Conservation (phyloP, 1,284 basidiomycete species). For the Heterobasidion annosum region DNA sequence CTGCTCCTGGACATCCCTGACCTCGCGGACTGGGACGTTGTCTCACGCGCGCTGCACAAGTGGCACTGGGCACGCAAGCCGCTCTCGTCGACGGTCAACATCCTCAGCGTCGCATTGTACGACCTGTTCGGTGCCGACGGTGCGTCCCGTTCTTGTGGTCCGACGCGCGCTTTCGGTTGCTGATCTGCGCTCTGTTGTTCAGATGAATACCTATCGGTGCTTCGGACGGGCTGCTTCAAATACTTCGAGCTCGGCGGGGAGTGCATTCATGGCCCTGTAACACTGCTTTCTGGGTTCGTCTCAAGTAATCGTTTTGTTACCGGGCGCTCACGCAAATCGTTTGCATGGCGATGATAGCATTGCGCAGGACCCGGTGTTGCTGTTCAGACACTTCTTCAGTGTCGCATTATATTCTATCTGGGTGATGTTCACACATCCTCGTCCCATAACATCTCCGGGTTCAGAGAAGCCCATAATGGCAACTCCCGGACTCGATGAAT, state of each 20-base stretch:
- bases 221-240: constrained; percentile 92
- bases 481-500: constrained; percentile 41
- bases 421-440: constrained; percentile 72
- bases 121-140: constrained; percentile 89
- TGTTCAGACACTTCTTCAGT: constrained; percentile 90
- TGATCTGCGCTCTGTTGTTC: constrained; percentile 5
- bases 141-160: constrained; percentile 25
- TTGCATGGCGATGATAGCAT: constrained; percentile 30
- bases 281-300: constrained; percentile 72
- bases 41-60: constrained; percentile 47
- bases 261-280: constrained; percentile 84
- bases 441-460: constrained; percentile 19
- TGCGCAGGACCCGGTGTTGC: constrained; percentile 65
- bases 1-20: constrained; percentile 45
- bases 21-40: constrained; percentile 53
- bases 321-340: neutral
- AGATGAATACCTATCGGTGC: constrained; percentile 76
- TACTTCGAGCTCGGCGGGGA: constrained; percentile 95
- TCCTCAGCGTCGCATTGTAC: constrained; percentile 86
- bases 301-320: neutral
- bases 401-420: constrained; percentile 94
- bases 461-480: constrained; percentile 25
- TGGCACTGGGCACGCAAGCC: constrained; percentile 88
- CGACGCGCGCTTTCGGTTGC: neutral
- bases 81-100: constrained; percentile 79